Conservation (phyloP, 164 flowering plant species). For the Annona squamosa region DNA sequence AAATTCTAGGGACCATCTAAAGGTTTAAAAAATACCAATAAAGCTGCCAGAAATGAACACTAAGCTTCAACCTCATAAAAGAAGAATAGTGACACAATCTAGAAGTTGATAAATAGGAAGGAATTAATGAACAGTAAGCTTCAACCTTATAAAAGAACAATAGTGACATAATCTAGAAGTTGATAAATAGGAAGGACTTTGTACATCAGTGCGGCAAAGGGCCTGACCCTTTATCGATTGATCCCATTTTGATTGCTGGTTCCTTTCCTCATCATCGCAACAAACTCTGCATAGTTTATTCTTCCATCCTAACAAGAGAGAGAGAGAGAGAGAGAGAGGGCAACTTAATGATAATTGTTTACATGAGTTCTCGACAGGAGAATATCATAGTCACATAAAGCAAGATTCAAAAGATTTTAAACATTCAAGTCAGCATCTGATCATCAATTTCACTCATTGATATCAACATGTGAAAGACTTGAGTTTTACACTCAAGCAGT, state of each 20-base stretch:
- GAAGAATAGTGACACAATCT: too few relatives aligned
- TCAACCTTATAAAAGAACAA: too few relatives aligned
- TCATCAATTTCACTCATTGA: background rate
- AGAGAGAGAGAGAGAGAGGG: background rate
- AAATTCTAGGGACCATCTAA: too few relatives aligned
- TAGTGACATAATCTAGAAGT: too few relatives aligned
- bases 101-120: too few relatives aligned
- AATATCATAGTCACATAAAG: background rate
- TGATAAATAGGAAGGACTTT: too few relatives aligned
- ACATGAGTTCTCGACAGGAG: background rate
- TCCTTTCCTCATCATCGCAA: constrained; percentile 76
- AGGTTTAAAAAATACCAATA: too few relatives aligned
- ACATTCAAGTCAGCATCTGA: background rate
- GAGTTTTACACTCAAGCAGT: background rate
- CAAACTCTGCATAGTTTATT: constrained; percentile 80
- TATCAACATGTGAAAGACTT: background rate
- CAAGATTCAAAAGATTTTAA: background rate
- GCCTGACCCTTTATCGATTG: too few relatives aligned
- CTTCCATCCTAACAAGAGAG: constrained; percentile 53
- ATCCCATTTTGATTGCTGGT: background rate
- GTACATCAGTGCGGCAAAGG: too few relatives aligned
- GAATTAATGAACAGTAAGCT: too few relatives aligned
- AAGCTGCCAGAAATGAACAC: too few relatives aligned
- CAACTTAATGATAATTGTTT: background rate
- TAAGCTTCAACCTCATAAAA: too few relatives aligned